These are phyloP conservation scores for Lachnellula subtilissima DNA, from an alignment of 2,329 filamentous ascomycete species.

Conservation along the genomic window DNA sequence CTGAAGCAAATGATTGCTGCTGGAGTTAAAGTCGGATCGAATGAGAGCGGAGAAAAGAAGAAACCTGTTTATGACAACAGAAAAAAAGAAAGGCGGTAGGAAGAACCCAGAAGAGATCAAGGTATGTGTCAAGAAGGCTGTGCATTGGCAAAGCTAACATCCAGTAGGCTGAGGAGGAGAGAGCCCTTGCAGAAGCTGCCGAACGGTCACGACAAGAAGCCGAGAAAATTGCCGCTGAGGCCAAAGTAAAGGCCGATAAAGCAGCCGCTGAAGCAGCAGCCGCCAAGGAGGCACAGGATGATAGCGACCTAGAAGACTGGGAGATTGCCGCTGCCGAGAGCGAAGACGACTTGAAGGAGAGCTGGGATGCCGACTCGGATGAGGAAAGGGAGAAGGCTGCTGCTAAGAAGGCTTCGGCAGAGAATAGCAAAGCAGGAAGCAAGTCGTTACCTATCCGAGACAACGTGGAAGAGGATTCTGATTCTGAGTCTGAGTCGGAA, in stretches of 20 bases:
- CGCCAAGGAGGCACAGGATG: conserved; percentile 50
- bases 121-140: conserved; percentile 34
- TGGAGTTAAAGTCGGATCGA: conserved; percentile 66
- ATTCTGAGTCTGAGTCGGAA: conserved; percentile 51
- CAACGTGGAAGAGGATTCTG: conserved; percentile 43
- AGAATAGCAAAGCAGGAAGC: conserved; percentile 15
- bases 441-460: conserved; percentile 18
- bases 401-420: conserved; percentile 25
- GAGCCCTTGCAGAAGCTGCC: conserved; percentile 72
- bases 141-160: conserved; percentile 1
- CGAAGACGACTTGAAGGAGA: conserved; percentile 80
- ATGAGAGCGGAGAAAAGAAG: conserved; percentile 49
- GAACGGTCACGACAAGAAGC: conserved; percentile 65
- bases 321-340: conserved; percentile 74
- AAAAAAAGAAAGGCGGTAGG: conserved; percentile 67
- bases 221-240: conserved; percentile 59
- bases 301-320: conserved; percentile 74
- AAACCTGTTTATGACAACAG: conserved; percentile 72
- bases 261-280: conserved; percentile 53
- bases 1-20: conserved; percentile 81
- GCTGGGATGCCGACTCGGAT: conserved; percentile 83
- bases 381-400: conserved; percentile 52
- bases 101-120: conserved; percentile 47
- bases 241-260: conserved; percentile 56
- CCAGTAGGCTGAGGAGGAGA: conserved; percentile 68